Evolutionary conservation across 2,329 filamentous ascomycete genomes (phyloP).

Genomic region (Cyclaneusma minus): DNA sequence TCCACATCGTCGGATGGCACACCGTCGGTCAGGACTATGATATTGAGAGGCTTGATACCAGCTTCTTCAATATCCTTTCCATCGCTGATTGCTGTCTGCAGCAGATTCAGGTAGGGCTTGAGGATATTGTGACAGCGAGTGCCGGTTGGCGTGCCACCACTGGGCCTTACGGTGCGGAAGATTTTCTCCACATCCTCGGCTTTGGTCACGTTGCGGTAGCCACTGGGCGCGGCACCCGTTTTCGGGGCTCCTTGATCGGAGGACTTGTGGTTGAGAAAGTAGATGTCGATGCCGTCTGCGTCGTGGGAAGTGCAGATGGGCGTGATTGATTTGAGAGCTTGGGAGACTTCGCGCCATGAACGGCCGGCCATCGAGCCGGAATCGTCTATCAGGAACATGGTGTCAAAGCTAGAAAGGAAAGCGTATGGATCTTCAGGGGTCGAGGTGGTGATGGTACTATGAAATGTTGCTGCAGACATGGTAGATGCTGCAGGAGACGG

Average conservation of each 20-base stretch:
- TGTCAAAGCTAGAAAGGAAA: conserved; percentile 71
- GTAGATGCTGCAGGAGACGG: conserved; percentile 24
- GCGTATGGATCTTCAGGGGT: conserved; percentile 51
- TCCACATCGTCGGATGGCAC: conserved; percentile 67
- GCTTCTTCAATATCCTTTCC: conserved; percentile 22
- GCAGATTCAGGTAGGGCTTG: conserved; percentile 48
- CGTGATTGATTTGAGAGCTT: conserved; percentile 57
- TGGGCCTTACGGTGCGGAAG: conserved; percentile 52
- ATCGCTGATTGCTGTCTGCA: conserved; percentile 23
- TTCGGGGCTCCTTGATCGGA: conserved; percentile 18
- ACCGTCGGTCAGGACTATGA: conserved; percentile 90
- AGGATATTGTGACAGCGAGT: conserved; percentile 56
- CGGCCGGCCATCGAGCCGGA: conserved; percentile 68
- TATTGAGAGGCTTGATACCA: conserved; percentile 72
- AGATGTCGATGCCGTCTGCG: conserved; percentile 73
- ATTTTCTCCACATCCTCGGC: conserved; percentile 45
- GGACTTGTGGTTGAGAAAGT: conserved; percentile 65
- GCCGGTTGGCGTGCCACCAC: conserved; percentile 60
- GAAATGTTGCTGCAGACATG: conserved; percentile 13
- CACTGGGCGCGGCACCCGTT: conserved; percentile 25
- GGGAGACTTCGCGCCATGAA: conserved; percentile 61
- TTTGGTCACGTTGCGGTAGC: conserved; percentile 49
- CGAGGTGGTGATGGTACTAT: conserved; percentile 12
- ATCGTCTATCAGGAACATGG: conserved; percentile 82
- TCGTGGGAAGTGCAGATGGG: conserved; percentile 73